A percentile compares a stretch with the other conserved stretches of the same genome.
Evolutionary conservation across 75 land plant species (phyloP).

Genomic region (Cupressus sempervirens): DNA sequence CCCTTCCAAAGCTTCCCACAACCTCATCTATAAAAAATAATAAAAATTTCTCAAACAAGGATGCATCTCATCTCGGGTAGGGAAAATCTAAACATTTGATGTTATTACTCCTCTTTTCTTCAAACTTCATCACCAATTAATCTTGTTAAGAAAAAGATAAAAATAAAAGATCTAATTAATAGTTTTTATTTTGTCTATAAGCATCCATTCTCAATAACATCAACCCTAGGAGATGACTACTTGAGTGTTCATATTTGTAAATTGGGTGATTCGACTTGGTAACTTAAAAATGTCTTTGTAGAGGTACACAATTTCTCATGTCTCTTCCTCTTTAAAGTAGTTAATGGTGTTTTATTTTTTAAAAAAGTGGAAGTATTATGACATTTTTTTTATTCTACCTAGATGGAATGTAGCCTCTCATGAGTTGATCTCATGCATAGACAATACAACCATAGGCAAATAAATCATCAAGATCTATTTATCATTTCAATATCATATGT

Average conservation of each 20-base stretch:
- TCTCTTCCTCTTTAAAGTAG: not conserved
- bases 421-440: conserved; percentile 22
- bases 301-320: conserved; percentile 21
- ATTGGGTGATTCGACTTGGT: conserved; percentile 42
- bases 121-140: too few relatives aligned
- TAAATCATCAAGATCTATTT: not conserved
- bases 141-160: too few relatives aligned
- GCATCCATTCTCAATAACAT: conserved; percentile 51
- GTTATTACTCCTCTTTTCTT: too few relatives aligned
- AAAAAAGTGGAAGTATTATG: not conserved
- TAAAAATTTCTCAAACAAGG: too few relatives aligned
- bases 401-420: conserved; percentile 34
- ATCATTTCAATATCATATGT: not conserved
- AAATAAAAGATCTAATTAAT: too few relatives aligned
- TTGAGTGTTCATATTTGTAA: conserved; percentile 46
- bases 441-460: conserved; percentile 10
- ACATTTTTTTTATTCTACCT: not conserved
- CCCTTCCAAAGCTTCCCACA: too few relatives aligned
- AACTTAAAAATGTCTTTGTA: conserved; percentile 28
- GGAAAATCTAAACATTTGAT: too few relatives aligned
- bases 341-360: not conserved
- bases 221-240: conserved; percentile 43
- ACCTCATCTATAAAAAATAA: too few relatives aligned
- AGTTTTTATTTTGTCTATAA: conserved; percentile 9
- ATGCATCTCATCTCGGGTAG: too few relatives aligned